Base-by-base conservation (phyloP, 2,329 filamentous ascomycete species). In the Scedosporium minutisporum region DNA sequence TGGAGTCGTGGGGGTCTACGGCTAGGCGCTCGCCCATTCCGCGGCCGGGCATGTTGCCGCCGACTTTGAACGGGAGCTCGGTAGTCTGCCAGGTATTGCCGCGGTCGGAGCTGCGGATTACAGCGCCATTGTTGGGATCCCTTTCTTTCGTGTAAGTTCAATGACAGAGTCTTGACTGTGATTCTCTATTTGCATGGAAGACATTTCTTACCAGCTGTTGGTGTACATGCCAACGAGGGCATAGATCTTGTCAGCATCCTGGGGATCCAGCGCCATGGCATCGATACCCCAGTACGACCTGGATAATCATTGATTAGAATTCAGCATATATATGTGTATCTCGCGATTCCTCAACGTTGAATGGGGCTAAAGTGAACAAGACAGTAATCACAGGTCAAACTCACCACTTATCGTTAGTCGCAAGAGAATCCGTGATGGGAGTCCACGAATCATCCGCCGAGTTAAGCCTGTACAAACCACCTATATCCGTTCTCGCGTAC, bases 31-130 rank as follows among this genome's bases (percentile, higher is more conserved):
- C 83, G 16, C 83, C 83, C 70, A 79, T 80, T 6, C 83, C 83
- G 29, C 83, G 78, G 1, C 83, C 83, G 6, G 83, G 82, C 82
- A 85, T 85, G 68, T 86, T 86, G 0, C 83, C 83, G 6, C 83
- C 83, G 57, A 84, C 80, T 68, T 86, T 86, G 74, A 86, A 86
- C 2, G 80, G 75, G 0, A 86, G 74, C 5, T 73, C 71, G 0
- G 80, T 78, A 21, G 75, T 73, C 1, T 73, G 67, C 80, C 81
- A 86, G 0, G 82, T 84, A 3, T 70, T 71, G 1, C 83, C 83
- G 66, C 77, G 74, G 66, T 86, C 81, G 7, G 75, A 79, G 7
- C 80, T 84, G 29, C 78, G 77, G 38, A 83, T 76, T 44, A 86
- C 83, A 6, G 80, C 74, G 6, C 82, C 82, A 4, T 78, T 75